Percentiles rank a stretch among this genome's conserved stretches.
These are phyloP conservation scores for Saprolegnia diclina DNA, from an alignment of 352 stramenopile genomes.

Conservation along the genomic window DNA sequence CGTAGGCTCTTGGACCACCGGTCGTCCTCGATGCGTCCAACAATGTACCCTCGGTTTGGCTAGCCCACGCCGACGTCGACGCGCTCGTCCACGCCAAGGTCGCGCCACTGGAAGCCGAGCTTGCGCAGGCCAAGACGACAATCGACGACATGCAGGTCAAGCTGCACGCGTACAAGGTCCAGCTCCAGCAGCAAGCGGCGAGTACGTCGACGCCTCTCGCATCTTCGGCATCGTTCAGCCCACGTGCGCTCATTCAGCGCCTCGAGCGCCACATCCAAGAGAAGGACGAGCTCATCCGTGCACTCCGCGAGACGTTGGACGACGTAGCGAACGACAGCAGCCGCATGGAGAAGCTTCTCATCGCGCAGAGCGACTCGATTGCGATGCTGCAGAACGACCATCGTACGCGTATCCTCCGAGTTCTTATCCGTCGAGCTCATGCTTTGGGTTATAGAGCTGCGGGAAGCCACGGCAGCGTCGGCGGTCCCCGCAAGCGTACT, in stretches of 20 bases:
- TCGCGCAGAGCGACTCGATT: constrained; percentile 39
- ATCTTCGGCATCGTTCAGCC: background rate
- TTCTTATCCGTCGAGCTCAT: constrained; percentile 41
- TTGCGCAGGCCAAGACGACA: constrained; percentile 28
- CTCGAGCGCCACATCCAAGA: constrained; percentile 37
- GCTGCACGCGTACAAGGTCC: constrained; percentile 30
- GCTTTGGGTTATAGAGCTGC: constrained; percentile 32
- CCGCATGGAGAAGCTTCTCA: constrained; percentile 41
- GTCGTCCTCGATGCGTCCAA: background rate
- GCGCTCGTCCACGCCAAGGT: constrained; percentile 7
- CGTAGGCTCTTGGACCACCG: constrained; percentile 16
- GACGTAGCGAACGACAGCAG: constrained; percentile 33
- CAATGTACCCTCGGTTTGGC: background rate
- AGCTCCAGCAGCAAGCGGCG: constrained; percentile 20
- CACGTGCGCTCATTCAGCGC: background rate
- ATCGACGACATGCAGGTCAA: constrained; percentile 32
- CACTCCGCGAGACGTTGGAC: constrained; percentile 34
- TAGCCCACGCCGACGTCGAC: constrained; percentile 3
- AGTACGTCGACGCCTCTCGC: background rate
- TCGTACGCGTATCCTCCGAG: constrained; percentile 51
- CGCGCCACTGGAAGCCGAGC: constrained; percentile 26
- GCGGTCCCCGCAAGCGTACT: background rate
- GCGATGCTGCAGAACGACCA: constrained; percentile 39
- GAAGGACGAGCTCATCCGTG: constrained; percentile 41
- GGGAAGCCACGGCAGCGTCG: constrained; percentile 49